phyloP scores from a whole-genome alignment of 2,329 filamentous ascomycete species.

The Saccharata proteae region DNA sequence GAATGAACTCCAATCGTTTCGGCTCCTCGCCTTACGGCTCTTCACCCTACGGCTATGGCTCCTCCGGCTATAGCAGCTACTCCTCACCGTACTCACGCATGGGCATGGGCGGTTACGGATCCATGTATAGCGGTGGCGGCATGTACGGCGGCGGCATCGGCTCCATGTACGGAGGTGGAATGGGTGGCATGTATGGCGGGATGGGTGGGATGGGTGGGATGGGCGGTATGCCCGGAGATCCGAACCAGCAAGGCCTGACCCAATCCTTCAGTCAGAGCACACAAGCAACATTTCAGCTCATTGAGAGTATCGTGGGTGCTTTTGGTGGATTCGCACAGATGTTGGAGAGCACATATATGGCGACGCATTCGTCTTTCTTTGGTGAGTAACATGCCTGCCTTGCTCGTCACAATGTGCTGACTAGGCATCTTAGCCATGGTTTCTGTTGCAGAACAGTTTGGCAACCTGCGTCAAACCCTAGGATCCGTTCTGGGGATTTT shows the following conservation, averaged over 20 bases:
- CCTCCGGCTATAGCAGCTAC: slow-evolving; percentile 41
- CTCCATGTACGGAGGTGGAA: slow-evolving; percentile 29
- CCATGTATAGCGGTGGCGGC: slow-evolving; percentile 28
- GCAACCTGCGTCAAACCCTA: slow-evolving; percentile 82
- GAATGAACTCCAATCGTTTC: slow-evolving; percentile 36
- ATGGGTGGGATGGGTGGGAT: slow-evolving; percentile 26
- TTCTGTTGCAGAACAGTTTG: slow-evolving; percentile 93
- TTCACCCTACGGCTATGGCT: slow-evolving; percentile 31
- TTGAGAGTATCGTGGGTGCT: slow-evolving; percentile 90
- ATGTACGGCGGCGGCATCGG: slow-evolving; percentile 28
- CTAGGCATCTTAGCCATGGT: slow-evolving; percentile 64
- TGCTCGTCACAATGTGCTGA: slow-evolving; percentile 5
- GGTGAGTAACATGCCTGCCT: slow-evolving; percentile 45
- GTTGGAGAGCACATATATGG: slow-evolving; percentile 99
- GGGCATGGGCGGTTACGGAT: slow-evolving; percentile 29
- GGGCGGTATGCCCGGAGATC: slow-evolving; percentile 38
- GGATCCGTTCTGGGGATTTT: slow-evolving; percentile 93
- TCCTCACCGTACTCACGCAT: slow-evolving; percentile 44
- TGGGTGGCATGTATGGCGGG: slow-evolving; percentile 28
- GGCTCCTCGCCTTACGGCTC: slow-evolving; percentile 38
- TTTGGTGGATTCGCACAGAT: slow-evolving; percentile 98
- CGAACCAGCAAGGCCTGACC: slow-evolving; percentile 90
- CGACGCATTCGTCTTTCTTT: slow-evolving; percentile 96
- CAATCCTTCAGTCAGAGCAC: slow-evolving; percentile 91
- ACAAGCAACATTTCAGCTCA: slow-evolving; percentile 93